Conservation (phyloP, 352 stramenopile genomes). For the Pythium monospermum region DNA sequence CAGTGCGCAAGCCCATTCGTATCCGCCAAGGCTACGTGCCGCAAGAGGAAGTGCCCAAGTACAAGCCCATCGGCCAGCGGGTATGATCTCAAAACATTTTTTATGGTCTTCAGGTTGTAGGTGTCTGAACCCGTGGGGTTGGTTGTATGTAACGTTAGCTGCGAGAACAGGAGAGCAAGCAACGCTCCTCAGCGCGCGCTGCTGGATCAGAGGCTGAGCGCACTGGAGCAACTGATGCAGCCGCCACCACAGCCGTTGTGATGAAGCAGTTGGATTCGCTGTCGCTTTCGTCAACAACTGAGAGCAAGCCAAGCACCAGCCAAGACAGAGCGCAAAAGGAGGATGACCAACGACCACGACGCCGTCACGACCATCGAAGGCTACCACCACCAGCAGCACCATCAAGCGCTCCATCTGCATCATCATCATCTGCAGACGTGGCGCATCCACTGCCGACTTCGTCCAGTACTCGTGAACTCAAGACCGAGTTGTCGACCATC, state of each 20-base stretch:
- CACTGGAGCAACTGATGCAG: not conserved
- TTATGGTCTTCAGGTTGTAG: too few species aligned
- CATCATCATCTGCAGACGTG: not conserved
- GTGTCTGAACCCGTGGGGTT: too few species aligned
- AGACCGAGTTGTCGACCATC: constrained; percentile 45
- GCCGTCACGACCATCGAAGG: not conserved
- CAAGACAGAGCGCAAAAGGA: not conserved
- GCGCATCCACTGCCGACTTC: not conserved
- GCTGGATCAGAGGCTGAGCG: not conserved
- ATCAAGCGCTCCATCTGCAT: not conserved
- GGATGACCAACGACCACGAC: not conserved
- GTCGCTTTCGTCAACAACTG: not conserved
- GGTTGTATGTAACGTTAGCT: too few species aligned
- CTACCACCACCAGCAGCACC: not conserved
- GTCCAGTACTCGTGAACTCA: constrained; percentile 20
- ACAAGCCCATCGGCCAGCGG: constrained; percentile 67
- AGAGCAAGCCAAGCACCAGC: not conserved
- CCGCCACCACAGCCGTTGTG: not conserved
- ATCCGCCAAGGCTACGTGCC: constrained; percentile 78
- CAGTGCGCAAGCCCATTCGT: constrained; percentile 70
- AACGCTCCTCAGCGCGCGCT: not conserved
- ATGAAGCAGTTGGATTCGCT: not conserved
- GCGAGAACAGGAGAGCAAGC: constrained; percentile 10
- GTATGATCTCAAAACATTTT: too few species aligned
- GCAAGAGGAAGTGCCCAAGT: constrained; percentile 78